A percentile compares a stretch with the other conserved stretches of the same genome.
Conservation (phyloP, 2,329 filamentous ascomycete genomes). For the Paradendryphiella salina region DNA sequence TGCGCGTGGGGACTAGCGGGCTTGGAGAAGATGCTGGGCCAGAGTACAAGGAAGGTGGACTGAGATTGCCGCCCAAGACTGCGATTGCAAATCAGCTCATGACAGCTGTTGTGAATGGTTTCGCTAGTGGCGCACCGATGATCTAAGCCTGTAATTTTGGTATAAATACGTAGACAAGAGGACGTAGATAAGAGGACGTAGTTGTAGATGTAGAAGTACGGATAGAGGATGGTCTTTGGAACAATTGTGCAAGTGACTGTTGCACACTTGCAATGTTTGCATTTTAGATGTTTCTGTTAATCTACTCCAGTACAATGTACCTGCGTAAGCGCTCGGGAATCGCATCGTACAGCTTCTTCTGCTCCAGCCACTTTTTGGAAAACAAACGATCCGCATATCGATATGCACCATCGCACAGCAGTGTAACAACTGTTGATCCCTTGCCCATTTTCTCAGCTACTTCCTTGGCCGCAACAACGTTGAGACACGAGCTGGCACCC, state of each 20-base stretch:
- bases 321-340: conserved; percentile 85
- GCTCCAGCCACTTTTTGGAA: conserved; percentile 83
- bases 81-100: conserved; percentile 93
- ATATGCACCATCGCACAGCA: conserved; percentile 96
- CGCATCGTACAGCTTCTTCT: conserved; percentile 78
- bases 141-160: conserved; percentile 34
- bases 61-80: conserved; percentile 80
- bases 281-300: background rate
- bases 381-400: conserved; percentile 93
- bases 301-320: conserved; percentile 86
- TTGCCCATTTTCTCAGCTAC: conserved; percentile 87
- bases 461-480: conserved; percentile 93
- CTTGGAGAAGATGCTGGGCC: conserved; percentile 66
- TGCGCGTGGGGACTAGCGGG: conserved; percentile 67
- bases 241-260: conserved; percentile 9
- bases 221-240: background rate
- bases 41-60: conserved; percentile 72
- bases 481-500: conserved; percentile 89
- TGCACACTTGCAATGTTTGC: conserved; percentile 6
- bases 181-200: background rate
- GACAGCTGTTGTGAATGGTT: conserved; percentile 75
- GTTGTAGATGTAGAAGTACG: conserved; percentile 5
- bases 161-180: background rate
- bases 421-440: conserved; percentile 88
- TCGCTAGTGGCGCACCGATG: conserved; percentile 58